Evolutionary conservation across 306 rosid genomes (phyloP).

Genomic region (Purshia tridentata): DNA sequence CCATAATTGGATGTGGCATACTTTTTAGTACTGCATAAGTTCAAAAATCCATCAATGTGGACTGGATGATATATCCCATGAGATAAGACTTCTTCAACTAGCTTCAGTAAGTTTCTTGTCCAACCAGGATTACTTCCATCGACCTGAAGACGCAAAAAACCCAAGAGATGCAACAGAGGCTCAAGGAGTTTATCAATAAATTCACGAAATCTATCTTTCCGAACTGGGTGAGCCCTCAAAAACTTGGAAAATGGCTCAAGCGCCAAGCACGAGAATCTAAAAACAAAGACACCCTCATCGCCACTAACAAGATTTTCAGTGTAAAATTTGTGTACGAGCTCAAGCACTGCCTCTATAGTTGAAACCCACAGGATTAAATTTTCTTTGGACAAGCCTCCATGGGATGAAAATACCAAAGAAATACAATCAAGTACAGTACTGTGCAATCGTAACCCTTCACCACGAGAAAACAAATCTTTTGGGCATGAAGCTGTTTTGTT

Average conservation of each 20-base stretch:
- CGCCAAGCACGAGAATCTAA: constrained; percentile 51
- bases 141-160: constrained; percentile 50
- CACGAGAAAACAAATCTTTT: constrained; percentile 27
- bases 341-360: constrained; percentile 46
- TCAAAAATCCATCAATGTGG: constrained; percentile 73
- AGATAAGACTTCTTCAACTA: constrained; percentile 68
- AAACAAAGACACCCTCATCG: constrained; percentile 44
- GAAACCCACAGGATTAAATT: constrained; percentile 75
- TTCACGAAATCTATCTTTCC: constrained; percentile 64
- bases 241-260: constrained; percentile 83
- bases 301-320: constrained; percentile 42
- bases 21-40: constrained; percentile 55
- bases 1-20: constrained; percentile 44
- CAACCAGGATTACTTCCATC: constrained; percentile 38
- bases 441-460: constrained; percentile 48
- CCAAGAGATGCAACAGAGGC: constrained; percentile 60
- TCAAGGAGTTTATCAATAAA: constrained; percentile 79
- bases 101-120: constrained; percentile 48
- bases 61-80: constrained; percentile 72
- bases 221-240: constrained; percentile 58
- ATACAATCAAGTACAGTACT: constrained; percentile 60
- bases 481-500: constrained; percentile 27
- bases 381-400: constrained; percentile 67
- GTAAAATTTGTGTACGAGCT: constrained; percentile 51
- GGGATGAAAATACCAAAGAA: constrained; percentile 68